Base-by-base conservation (phyloP, 192 early-diverging fungal species). In the Entomortierella beljakovae region DNA sequence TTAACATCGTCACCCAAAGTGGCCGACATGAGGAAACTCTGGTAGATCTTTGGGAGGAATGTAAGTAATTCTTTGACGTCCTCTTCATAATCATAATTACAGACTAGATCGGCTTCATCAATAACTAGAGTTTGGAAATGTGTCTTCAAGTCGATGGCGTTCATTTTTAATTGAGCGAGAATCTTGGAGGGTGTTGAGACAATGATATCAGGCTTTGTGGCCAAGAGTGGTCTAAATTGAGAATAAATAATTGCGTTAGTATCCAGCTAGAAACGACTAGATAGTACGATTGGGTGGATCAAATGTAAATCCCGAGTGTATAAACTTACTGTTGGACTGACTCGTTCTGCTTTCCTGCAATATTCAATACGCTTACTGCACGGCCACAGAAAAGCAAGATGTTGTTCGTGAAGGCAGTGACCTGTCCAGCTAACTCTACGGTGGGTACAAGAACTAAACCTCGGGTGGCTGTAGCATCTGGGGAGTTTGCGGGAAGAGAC, bases 51-150 rank as follows among this genome's bases (percentile, higher is more conserved):
- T 51, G 96, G 95, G 63, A 95, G 74, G 53, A 88, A 86, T 13
- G 85, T 72, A 40, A 95, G 68, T 20, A 98, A 84, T 32, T 91
- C 88, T 52, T 88, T 86, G 34, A 99, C 79, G 74, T 99, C 98
- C 38, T 93, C 91, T 68, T 95, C 93, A 66, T 97, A 94, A 20
- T 97, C 98, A 82, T 95, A 99, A 38, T 94, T 95, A 54, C 97
- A 81, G 1, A 99, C 90, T 57, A 98, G 81, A 83, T 99, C 98
- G 0, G 96, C 96, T 83, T 99, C 98, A 59, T 99, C 98, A 49
- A 99, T 94, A 20, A 98, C 94, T 49, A 99, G 85, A 11, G 90
- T 93, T 59, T 96, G 92, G 42, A 69, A 70, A 25, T 80, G 72
- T n/a, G 71, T 61, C 35, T 75, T 65, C 38, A 63, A 38, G 10